These are phyloP conservation scores for Zasmidium angulare DNA, from an alignment of 2,329 filamentous ascomycete species.

Conservation along the genomic window DNA sequence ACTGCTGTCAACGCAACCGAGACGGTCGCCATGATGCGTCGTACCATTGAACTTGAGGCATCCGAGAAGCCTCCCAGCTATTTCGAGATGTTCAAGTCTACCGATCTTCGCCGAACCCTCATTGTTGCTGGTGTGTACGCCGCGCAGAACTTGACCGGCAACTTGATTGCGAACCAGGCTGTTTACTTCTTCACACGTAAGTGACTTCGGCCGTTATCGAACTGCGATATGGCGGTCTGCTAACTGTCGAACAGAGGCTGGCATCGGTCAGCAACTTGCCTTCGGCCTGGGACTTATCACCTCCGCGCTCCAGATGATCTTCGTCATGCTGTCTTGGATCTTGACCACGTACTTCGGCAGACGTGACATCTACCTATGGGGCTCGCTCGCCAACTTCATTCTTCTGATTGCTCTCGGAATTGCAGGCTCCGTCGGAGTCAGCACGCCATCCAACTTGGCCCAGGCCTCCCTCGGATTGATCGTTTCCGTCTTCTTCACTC, in stretches of 20 bases:
- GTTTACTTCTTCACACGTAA: constrained; percentile 60
- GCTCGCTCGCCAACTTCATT: constrained; percentile 53
- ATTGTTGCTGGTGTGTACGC: constrained; percentile 60
- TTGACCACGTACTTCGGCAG: constrained; percentile 64
- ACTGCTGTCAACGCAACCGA: constrained; percentile 42
- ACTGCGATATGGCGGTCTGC: constrained; percentile 4
- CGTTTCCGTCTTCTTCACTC: constrained; percentile 63
- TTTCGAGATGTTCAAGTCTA: constrained; percentile 56
- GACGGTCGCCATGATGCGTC: constrained; percentile 60
- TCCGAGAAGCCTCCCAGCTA: constrained; percentile 48
- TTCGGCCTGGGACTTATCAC: constrained; percentile 66
- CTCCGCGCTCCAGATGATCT: constrained; percentile 61
- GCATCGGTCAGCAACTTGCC: constrained; percentile 54
- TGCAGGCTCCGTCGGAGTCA: constrained; percentile 51
- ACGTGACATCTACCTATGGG: constrained; percentile 65
- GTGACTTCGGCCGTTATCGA: constrained; percentile 29
- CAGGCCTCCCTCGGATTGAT: constrained; percentile 65
- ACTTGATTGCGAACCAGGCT: constrained; percentile 63
- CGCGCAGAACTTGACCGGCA: constrained; percentile 62
- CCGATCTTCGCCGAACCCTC: constrained; percentile 54
- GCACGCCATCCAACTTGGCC: constrained; percentile 48
- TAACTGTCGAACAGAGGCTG: constrained; percentile 53
- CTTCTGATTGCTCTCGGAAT: constrained; percentile 61
- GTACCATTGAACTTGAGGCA: constrained; percentile 57
- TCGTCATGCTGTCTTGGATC: constrained; percentile 67